These are phyloP conservation scores for Moesziomyces antarcticus DNA, from an alignment of 1,284 basidiomycete genomes.

Conservation along the genomic window DNA sequence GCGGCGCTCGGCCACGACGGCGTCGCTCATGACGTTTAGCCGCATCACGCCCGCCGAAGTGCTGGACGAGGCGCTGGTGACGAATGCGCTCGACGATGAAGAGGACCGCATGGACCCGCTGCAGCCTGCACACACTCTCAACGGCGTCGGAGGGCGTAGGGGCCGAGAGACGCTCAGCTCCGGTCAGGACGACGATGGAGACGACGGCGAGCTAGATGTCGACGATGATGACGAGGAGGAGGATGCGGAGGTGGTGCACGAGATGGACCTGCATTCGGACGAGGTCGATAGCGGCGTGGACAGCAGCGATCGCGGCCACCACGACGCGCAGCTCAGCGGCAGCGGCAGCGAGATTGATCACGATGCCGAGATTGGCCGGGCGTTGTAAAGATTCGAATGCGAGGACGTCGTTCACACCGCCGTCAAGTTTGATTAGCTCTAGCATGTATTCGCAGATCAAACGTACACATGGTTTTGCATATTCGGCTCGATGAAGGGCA, in stretches of 20 bases:
- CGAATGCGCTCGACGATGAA: constrained; percentile 42
- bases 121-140: constrained; percentile 20
- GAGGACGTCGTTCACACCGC: too few species aligned
- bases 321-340: constrained; percentile 1
- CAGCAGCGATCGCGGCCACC: constrained; percentile 9
- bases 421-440: too few species aligned
- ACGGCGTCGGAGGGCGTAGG: constrained; percentile 7
- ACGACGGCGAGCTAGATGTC: constrained; percentile 21
- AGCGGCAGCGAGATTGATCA: constrained; percentile 3
- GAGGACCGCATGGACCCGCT: constrained; percentile 34
- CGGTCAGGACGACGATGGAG: constrained; percentile 30
- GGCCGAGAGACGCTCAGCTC: constrained; percentile 12
- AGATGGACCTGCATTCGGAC: constrained; percentile 4
- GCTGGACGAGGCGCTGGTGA: constrained; percentile 48
- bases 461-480: too few species aligned
- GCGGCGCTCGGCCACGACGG: constrained; percentile 37
- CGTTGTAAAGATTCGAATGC: constrained; percentile 6
- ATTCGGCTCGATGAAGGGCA: too few species aligned
- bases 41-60: constrained; percentile 45
- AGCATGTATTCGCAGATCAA: too few species aligned
- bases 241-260: constrained; percentile 9
- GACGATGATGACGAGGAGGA: constrained; percentile 8
- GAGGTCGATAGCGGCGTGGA: constrained; percentile 5
- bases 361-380: constrained; percentile 17
- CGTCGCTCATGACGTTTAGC: constrained; percentile 40